These are phyloP conservation scores for Wickerhamomyces queroliae DNA, from an alignment of 805 yeast genomes.

Conservation along the genomic window DNA sequence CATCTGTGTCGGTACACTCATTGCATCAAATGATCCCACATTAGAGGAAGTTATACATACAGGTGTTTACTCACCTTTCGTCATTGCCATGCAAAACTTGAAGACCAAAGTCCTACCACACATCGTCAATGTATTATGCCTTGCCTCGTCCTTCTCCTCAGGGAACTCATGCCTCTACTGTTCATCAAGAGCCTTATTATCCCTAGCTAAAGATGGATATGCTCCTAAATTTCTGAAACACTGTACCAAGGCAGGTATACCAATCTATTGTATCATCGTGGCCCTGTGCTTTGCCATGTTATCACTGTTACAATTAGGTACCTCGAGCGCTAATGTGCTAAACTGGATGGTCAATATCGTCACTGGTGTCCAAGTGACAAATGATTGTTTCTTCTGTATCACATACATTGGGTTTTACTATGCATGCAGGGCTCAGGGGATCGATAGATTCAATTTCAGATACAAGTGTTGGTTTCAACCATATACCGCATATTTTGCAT, in stretches of 20 bases:
- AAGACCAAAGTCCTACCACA: constrained; percentile 43
- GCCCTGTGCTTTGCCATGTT: constrained; percentile 49
- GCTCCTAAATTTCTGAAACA: constrained; percentile 53
- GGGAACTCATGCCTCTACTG: constrained; percentile 49
- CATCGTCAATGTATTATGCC: constrained; percentile 41
- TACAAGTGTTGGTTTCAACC: constrained; percentile 59
- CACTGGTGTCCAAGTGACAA: constrained; percentile 58
- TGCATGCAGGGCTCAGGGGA: constrained; percentile 49
- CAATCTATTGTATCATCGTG: constrained; percentile 54
- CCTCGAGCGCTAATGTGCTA: constrained; percentile 50
- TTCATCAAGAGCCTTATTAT: constrained; percentile 49
- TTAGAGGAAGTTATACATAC: constrained; percentile 35
- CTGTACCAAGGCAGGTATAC: constrained; percentile 62
- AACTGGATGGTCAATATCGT: constrained; percentile 63
- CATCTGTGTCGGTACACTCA: constrained; percentile 59
- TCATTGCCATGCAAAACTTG: constrained; percentile 44
- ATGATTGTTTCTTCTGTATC: constrained; percentile 48
- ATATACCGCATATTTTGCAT: constrained; percentile 43
- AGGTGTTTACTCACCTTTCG: constrained; percentile 49
- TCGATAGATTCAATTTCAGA: constrained; percentile 32
- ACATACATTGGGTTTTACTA: constrained; percentile 60
- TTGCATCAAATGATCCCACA: constrained; percentile 54
- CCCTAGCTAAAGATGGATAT: constrained; percentile 44
- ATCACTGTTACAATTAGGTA: constrained; percentile 53
- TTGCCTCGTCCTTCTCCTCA: constrained; percentile 46